A percentile compares a stretch with the other conserved stretches of the same genome.
These are phyloP conservation scores for Shiraia sp. DNA, from an alignment of 2,329 filamentous ascomycete genomes.

Conservation along the genomic window DNA sequence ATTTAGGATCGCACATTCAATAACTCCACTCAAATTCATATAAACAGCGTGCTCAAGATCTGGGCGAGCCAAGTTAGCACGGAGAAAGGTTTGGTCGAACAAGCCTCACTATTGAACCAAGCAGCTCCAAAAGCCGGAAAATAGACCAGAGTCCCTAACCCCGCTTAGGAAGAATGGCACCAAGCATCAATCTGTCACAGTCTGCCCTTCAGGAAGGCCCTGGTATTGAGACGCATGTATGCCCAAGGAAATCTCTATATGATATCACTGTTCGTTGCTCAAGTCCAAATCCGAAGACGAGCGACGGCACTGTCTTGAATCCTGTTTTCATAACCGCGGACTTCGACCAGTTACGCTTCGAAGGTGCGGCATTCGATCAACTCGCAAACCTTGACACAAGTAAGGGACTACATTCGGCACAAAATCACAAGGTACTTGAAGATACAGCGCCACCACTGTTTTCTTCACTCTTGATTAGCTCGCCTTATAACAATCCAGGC, in stretches of 20 bases:
- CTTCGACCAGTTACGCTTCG: constrained; percentile 39
- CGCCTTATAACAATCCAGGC: constrained; percentile 71
- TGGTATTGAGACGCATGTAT: no score
- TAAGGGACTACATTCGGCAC: neutral
- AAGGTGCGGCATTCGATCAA: constrained; percentile 37
- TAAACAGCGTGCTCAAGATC: no score
- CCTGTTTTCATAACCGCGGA: constrained; percentile 33
- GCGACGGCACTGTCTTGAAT: constrained; percentile 17
- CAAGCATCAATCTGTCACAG: no score
- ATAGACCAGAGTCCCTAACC: no score
- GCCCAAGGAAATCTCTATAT: neutral
- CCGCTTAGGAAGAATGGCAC: no score
- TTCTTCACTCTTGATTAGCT: constrained; percentile 62
- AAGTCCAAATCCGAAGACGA: neutral
- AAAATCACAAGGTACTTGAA: neutral
- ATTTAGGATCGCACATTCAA: no score
- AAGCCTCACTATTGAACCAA: no score
- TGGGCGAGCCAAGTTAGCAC: no score
- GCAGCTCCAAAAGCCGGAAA: no score
- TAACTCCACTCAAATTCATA: no score
- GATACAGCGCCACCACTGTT: constrained; percentile 1
- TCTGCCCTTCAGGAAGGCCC: no score
- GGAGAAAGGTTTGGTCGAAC: no score
- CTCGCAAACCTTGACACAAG: constrained; percentile 7
- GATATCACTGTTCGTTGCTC: neutral